Base-by-base conservation (phyloP, 768 basidiomycete genomes). In the Cyclocybe cylindracea region DNA sequence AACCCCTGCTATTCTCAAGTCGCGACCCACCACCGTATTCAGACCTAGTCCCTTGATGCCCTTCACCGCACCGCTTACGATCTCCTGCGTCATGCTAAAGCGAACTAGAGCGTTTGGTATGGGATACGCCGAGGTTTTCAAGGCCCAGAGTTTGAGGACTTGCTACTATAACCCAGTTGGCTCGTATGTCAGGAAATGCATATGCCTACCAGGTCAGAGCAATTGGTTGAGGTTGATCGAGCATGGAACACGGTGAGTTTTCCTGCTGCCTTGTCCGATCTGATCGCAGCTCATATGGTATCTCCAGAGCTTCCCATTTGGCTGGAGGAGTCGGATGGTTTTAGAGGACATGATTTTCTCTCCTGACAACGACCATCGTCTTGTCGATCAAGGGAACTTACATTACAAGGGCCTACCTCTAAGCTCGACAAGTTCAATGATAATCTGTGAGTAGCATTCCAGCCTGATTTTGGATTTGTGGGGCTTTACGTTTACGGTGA, bases 351-450 rank as follows among this genome's bases (percentile, higher is more conserved):
- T n/a, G n/a, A 96, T 42, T 96, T 96, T 61, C 73, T 85, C 38
- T 84, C 87, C 79, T 9, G 84, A 86, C 64, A 94, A n/a, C 84
- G 8, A 95, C 91, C 0, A 78, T 93, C 52, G 79, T 98, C 8
- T 78, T 98, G 31, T 82, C 92, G 39, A 91, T 98, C 69, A 98
- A 98, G 63, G 80, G 80, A 4, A 98, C 95, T n/a, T 0, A 92
- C 91, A 0, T 67, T 94, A 0, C 80, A 82, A 56, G 94, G 94
- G 2, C 84, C 87, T 10, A 96, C 96, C 10, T 89, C 90, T 45
- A 89, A 83, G 73, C 85, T 88, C 62, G 96, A 98, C 71, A 95
- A 93, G 71, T 86, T 86, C 64, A 98, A 98, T 68, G 95, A 97
- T 69, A 92, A 92, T 60, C 61, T 91, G 67, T 78, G 50, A 13